A percentile compares a stretch with the other conserved stretches of the same genome.
Evolutionary conservation across 495 filamentous ascomycete genomes (phyloP).

Genomic region (Penicillium herquei): DNA sequence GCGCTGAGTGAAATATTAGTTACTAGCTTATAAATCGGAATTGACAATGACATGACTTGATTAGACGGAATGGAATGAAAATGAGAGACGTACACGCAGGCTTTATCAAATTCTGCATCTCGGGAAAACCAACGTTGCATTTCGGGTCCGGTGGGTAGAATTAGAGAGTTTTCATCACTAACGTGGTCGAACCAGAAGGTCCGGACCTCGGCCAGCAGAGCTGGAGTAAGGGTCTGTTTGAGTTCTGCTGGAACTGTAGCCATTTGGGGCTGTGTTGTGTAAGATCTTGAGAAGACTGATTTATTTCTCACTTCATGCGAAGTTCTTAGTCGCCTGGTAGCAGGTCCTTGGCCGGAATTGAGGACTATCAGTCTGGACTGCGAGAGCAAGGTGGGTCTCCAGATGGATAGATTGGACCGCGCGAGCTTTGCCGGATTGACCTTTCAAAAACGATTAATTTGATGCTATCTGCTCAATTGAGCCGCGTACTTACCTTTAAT

Average conservation of each 20-base stretch:
- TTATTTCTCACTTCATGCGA: background rate
- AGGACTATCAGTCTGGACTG: background rate
- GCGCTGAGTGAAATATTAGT: constrained; percentile 10
- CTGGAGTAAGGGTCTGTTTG: constrained; percentile 21
- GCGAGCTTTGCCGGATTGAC: background rate
- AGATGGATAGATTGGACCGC: background rate
- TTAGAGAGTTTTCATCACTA: constrained; percentile 9
- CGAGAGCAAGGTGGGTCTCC: background rate
- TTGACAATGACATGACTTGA: background rate
- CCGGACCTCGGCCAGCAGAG: constrained; percentile 20
- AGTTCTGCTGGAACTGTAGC: constrained; percentile 1
- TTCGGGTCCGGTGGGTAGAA: constrained; percentile 18
- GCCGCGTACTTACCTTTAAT: background rate
- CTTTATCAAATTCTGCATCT: constrained; percentile 25
- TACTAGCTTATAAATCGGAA: background rate
- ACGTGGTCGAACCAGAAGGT: constrained; percentile 27
- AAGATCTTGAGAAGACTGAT: background rate
- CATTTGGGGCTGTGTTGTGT: constrained; percentile 9
- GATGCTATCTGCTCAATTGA: background rate
- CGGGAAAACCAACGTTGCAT: constrained; percentile 29
- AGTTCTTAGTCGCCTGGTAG: background rate
- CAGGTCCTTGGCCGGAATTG: background rate
- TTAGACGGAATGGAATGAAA: background rate
- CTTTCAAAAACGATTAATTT: background rate
- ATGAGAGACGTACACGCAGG: constrained; percentile 25